Percentiles rank a stretch among this genome's conserved stretches.
These are phyloP conservation scores for Glomus cerebriforme DNA, from an alignment of 192 early-diverging fungal genomes.

Conservation along the genomic window DNA sequence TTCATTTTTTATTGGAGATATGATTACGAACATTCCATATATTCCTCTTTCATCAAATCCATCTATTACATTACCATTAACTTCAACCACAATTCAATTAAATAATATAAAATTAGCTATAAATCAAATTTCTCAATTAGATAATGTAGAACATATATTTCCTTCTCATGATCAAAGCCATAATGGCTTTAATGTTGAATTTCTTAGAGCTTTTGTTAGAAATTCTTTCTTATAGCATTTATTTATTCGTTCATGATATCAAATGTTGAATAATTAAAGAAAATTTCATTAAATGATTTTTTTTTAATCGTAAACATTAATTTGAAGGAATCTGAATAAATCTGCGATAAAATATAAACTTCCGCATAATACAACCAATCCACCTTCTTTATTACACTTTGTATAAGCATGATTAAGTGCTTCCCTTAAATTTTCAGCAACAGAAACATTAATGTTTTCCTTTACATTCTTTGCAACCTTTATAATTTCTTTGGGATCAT, in stretches of 20 bases:
- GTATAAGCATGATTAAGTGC: conserved; percentile 43
- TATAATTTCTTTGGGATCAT: conserved; percentile 49
- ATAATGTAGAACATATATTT: neutral
- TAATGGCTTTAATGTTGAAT: neutral
- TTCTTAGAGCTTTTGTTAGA: neutral
- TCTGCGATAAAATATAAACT: conserved; percentile 88
- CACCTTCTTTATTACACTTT: conserved; percentile 33
- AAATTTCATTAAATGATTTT: no score
- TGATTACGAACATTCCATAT: neutral
- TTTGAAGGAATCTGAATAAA: conserved; percentile 53
- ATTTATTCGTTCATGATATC: no score
- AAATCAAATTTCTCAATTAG: neutral
- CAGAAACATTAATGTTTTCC: conserved; percentile 24
- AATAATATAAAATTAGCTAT: no score
- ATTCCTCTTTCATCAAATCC: neutral
- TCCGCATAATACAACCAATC: conserved; percentile 76
- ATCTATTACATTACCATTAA: neutral
- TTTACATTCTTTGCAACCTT: conserved; percentile 29
- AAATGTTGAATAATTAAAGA: no score
- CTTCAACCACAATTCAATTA: no score
- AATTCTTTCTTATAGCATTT: neutral
- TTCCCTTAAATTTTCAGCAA: conserved; percentile 40
- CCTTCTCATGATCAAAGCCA: neutral
- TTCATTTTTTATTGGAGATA: neutral
- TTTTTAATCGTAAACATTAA: neutral